Conservation (phyloP, 768 basidiomycete species). For the Pleurotus giganteus region DNA sequence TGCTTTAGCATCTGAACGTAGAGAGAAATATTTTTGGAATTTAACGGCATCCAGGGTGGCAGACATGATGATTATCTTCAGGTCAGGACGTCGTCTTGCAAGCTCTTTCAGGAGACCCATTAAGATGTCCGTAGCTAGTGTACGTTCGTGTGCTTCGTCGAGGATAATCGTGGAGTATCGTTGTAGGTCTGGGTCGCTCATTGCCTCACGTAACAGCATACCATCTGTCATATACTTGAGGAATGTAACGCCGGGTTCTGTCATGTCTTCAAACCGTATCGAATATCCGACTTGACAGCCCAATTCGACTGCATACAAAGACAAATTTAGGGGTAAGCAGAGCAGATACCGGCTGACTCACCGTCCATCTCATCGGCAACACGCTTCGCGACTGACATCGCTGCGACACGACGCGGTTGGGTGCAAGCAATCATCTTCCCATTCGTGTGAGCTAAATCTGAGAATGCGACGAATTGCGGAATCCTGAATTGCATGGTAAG, state of each 20-base stretch:
- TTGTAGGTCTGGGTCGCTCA: slow-evolving; percentile 88
- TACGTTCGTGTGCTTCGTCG: slow-evolving; percentile 98
- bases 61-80: slow-evolving; percentile 98
- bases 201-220: slow-evolving; percentile 97
- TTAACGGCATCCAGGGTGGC: slow-evolving; percentile 96
- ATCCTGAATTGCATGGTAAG: slow-evolving; percentile 72
- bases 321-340: too few relatives aligned
- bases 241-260: slow-evolving; percentile 86
- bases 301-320: slow-evolving; percentile 83
- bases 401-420: slow-evolving; percentile 92
- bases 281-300: slow-evolving; percentile 97
- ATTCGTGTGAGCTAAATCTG: slow-evolving; percentile 85
- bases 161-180: slow-evolving; percentile 98
- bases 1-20: slow-evolving; percentile 45
- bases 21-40: slow-evolving; percentile 91
- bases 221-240: slow-evolving; percentile 99
- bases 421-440: slow-evolving; percentile 94
- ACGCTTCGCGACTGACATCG: slow-evolving; percentile 97
- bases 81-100: slow-evolving; percentile 75
- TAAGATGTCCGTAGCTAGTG: slow-evolving; percentile 95
- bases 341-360: slow-evolving; percentile 26
- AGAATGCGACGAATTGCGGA: slow-evolving; percentile 93
- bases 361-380: slow-evolving; percentile 99
- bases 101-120: slow-evolving; percentile 94
- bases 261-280: slow-evolving; percentile 98